Evolutionary conservation across 768 basidiomycete species (phyloP).

Genomic region (Amanita exitialis): DNA sequence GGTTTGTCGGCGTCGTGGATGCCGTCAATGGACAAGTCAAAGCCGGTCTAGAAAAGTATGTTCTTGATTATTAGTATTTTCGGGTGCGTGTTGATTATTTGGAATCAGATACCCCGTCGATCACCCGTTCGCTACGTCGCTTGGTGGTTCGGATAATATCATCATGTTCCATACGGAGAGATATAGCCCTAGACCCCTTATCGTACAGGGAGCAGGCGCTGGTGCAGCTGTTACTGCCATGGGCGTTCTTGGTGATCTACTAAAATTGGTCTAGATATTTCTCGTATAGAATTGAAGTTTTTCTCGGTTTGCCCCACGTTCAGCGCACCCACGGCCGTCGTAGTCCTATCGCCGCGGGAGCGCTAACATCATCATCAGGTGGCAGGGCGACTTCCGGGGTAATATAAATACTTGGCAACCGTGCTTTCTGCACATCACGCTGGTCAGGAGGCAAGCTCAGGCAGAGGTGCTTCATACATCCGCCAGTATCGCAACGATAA

Average conservation of each 20-base stretch:
- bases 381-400: too few species aligned
- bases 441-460: too few species aligned
- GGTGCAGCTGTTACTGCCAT: constrained; percentile 98
- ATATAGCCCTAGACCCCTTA: constrained; percentile 80
- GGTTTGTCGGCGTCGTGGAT: constrained; percentile 95
- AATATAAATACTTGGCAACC: too few species aligned
- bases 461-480: too few species aligned
- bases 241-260: constrained; percentile 86
- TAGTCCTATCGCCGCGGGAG: too few species aligned
- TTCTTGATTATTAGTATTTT: constrained; percentile 6
- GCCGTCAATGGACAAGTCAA: constrained; percentile 60
- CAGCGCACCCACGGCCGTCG: too few species aligned
- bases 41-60: constrained; percentile 85
- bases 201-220: constrained; percentile 93
- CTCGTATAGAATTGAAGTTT: too few species aligned
- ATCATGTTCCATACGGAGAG: constrained; percentile 94
- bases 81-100: neutral
- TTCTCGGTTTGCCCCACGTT: too few species aligned
- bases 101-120: constrained; percentile 65
- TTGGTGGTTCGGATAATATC: constrained; percentile 96
- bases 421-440: too few species aligned
- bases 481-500: too few species aligned
- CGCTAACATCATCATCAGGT: too few species aligned
- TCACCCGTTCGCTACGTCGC: constrained; percentile 92
- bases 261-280: constrained; percentile 36